Evolutionary conservation across 1,284 basidiomycete species (phyloP), one percentile per base, ranked within the genome.

Genomic region (Fereydounia khargensis): DNA sequence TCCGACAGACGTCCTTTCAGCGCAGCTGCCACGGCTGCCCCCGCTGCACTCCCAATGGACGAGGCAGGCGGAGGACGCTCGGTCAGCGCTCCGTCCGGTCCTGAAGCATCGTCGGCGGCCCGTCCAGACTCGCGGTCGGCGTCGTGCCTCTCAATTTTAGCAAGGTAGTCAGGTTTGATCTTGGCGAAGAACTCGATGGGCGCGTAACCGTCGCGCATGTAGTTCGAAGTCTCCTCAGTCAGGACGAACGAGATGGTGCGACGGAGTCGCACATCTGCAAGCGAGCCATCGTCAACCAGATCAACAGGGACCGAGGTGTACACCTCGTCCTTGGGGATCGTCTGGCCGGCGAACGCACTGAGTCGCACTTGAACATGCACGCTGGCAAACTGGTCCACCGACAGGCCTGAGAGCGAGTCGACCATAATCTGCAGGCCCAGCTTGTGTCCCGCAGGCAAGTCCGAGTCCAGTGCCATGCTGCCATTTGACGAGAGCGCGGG

Each of bases 1-100:
- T 96, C 25, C 89, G 85, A 86, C 89, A 74, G 38, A 38, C 65
- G 51, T 77, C 61, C 68, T 27, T 63, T 51, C 25, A 8, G 25
- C 25, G 25, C 25, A 27, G 8, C 25, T 8, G 25, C 25, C 8
- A 8, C 25, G 25, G 25, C 25, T 14, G 25, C 25, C 8, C 25
- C 14, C 14, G 25, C 25, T 14, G 8, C 25, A 8, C 8, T 8
- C 14, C 25, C 25, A 14, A 8, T 27, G 25, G 14, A 27, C 25
- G 8, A 8, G 25, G 25, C 25, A n/a, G n/a, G n/a, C n/a, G n/a
- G n/a, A n/a, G n/a, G n/a, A 27, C 25, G 25, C 25, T 27, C 14
- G 25, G 25, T 27, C 25, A 14, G 14, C n/a, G n/a, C n/a, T n/a
- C n/a, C n/a, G 25, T 27, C 25, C 8, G 14, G 25, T 14, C 21